Evolutionary conservation across 2,329 filamentous ascomycete genomes (phyloP), one percentile per base, ranked within the genome.

Genomic region (Fusarium sp.): DNA sequence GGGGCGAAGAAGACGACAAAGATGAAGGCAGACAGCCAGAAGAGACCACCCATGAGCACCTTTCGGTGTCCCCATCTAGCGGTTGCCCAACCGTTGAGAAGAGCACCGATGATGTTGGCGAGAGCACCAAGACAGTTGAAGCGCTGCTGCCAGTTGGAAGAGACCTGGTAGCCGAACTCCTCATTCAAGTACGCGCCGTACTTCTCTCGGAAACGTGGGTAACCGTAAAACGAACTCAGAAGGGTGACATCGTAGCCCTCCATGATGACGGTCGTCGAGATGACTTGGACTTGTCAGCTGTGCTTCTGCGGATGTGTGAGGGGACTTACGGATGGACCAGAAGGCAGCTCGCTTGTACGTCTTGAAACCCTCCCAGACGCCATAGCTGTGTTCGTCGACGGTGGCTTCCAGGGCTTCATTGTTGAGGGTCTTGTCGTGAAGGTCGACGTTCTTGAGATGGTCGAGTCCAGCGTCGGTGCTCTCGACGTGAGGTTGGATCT

Each of bases 181-280:
- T 74, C 63, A 39, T 77, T 65, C 15, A 76, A 69, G 22, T 51
- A 81, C 6, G 71, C 73, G 43, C 83, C 83, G 59, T 84, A 86
- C 68, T 76, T 82, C 59, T 70, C 69, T 10, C 74, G 76, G 71
- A 80, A 84, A 58, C 57, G 67, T 2, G 74, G 81, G 73, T 83
- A 84, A 7, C 77, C 83, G 65, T 80, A 84, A 73, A 85, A 84
- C 19, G 79, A 81, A n/a, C 77, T 66, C n/a, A 86, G 72, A 1
- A 86, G 76, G 34, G 81, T 83, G 3, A 81, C 79, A 51, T 85
- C 84, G 72, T 85, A 85, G 4, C 84, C 84, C 62, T 85, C 84
- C 84, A 85, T 85, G 63, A 85, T 78, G 54, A 85, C 80, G 5
- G 81, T 80, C n/a, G 79, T 79, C 14, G 82, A 84, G 55, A 84